phyloP scores from a whole-genome alignment of 2,329 filamentous ascomycete species.

The Colletotrichum sp. region DNA sequence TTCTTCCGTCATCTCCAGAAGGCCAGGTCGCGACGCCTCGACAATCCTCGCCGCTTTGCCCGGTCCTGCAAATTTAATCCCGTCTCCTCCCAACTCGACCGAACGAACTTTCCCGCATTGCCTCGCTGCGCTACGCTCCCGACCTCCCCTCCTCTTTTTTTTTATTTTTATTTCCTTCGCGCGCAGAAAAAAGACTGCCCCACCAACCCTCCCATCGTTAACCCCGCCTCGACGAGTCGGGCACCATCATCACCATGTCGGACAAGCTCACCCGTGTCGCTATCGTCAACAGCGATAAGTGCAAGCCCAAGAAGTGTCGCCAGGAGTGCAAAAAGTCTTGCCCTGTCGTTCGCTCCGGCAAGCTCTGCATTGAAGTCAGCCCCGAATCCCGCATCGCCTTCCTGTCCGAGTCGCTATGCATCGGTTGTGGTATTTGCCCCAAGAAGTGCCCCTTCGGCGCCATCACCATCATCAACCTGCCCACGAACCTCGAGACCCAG shows the following conservation, averaged over 20 bases:
- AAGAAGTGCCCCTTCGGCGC: slow-evolving; percentile 99
- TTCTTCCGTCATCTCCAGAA: slow-evolving; percentile 5
- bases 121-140: not conserved
- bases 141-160: not conserved
- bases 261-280: slow-evolving; percentile 98
- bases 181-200: slow-evolving; percentile 6
- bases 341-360: slow-evolving; percentile 95
- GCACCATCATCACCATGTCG: slow-evolving; percentile 67
- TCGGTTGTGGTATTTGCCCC: slow-evolving; percentile 98
- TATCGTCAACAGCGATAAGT: slow-evolving; percentile 98
- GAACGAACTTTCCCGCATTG: not conserved
- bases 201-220: slow-evolving; percentile 9
- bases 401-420: slow-evolving; percentile 94
- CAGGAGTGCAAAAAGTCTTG: slow-evolving; percentile 99
- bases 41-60: slow-evolving; percentile 5
- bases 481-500: slow-evolving; percentile 97
- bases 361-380: slow-evolving; percentile 94
- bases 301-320: slow-evolving; percentile 80
- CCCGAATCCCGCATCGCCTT: slow-evolving; percentile 93
- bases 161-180: not conserved
- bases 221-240: slow-evolving; percentile 20
- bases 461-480: slow-evolving; percentile 99
- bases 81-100: not conserved
- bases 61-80: not conserved
- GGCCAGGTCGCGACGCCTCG: slow-evolving; percentile 18